Conservation (phyloP, 495 filamentous ascomycete species). For the Endocarpon pusillum region DNA sequence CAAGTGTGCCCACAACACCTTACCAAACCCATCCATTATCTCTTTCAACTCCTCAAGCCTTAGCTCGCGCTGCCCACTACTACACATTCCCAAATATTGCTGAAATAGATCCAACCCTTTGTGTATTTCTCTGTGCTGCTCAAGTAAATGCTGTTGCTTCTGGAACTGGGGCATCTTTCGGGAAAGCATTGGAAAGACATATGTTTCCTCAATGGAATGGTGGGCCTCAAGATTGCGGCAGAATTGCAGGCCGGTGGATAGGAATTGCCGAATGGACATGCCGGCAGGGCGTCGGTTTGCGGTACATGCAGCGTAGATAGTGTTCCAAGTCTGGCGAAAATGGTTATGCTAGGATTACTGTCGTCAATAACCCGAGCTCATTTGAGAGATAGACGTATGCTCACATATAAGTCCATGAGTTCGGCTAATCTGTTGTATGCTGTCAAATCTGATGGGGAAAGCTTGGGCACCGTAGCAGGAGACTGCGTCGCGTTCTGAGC, state of each 20-base stretch:
- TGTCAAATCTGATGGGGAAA: conserved; percentile 38
- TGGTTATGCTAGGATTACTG: conserved; percentile 61
- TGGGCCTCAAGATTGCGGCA: conserved; percentile 52
- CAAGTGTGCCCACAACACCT: conserved; percentile 54
- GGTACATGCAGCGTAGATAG: conserved; percentile 47
- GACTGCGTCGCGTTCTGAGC: too few relatives aligned
- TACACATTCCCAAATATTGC: conserved; percentile 48
- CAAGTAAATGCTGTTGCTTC: conserved; percentile 44
- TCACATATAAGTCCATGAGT: conserved; percentile 58
- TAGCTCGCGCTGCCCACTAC: conserved; percentile 47
- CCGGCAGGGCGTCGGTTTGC: conserved; percentile 32
- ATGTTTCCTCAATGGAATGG: conserved; percentile 70
- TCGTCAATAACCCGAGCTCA: conserved; percentile 7
- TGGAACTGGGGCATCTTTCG: conserved; percentile 67
- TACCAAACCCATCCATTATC: conserved; percentile 50
- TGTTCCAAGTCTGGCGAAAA: conserved; percentile 58
- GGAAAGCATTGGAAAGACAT: conserved; percentile 67
- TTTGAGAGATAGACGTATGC: conserved; percentile 4
- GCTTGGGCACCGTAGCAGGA: too few relatives aligned
- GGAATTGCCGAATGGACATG: conserved; percentile 46
- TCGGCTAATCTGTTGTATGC: conserved; percentile 58
- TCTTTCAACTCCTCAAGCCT: conserved; percentile 47
- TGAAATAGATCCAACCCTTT: conserved; percentile 56
- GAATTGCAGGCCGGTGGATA: conserved; percentile 47
- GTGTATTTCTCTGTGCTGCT: conserved; percentile 75